A percentile compares a stretch with the other conserved stretches of the same genome.
Evolutionary conservation across 768 basidiomycete genomes (phyloP).

Genomic region (Macrolepiota dolichaula): DNA sequence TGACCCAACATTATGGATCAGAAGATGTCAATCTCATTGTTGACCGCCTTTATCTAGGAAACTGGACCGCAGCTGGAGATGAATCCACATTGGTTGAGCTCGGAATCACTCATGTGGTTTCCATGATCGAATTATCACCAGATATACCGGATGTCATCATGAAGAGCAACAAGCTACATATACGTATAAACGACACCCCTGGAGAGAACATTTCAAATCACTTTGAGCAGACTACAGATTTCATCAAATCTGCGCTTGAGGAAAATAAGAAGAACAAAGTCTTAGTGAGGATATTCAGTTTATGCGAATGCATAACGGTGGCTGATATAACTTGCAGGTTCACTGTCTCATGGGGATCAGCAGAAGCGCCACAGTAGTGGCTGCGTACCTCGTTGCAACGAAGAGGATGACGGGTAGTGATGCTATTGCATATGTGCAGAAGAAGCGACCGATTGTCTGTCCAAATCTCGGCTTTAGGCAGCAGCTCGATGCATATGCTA

Average conservation of each 20-base stretch:
- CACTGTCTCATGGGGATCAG: constrained; percentile 78
- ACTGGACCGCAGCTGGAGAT: constrained; percentile 52
- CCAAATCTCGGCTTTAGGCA: constrained; percentile 67
- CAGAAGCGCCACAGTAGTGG: constrained; percentile 71
- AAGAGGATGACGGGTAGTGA: constrained; percentile 49
- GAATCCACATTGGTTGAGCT: constrained; percentile 44
- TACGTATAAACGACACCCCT: constrained; percentile 32
- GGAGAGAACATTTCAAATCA: constrained; percentile 30
- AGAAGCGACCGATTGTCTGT: constrained; percentile 54
- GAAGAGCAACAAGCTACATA: constrained; percentile 42
- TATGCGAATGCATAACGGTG: neutral
- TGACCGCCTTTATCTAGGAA: constrained; percentile 60
- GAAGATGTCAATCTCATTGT: constrained; percentile 36
- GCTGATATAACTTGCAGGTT: constrained; percentile 39
- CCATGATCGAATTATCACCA: constrained; percentile 53
- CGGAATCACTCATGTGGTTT: constrained; percentile 73
- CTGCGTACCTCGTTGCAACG: constrained; percentile 64
- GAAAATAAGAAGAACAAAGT: constrained; percentile 34
- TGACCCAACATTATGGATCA: constrained; percentile 1
- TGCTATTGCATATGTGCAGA: constrained; percentile 52
- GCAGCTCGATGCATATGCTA: constrained; percentile 47
- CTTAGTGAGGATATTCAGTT: constrained; percentile 25
- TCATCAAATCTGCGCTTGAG: constrained; percentile 29
- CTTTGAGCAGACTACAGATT: constrained; percentile 33
- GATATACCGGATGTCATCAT: constrained; percentile 42